Percentiles rank a stretch among this genome's conserved stretches.
phyloP scores from a whole-genome alignment of 805 yeast species.

The Ogataea methanolica region DNA sequence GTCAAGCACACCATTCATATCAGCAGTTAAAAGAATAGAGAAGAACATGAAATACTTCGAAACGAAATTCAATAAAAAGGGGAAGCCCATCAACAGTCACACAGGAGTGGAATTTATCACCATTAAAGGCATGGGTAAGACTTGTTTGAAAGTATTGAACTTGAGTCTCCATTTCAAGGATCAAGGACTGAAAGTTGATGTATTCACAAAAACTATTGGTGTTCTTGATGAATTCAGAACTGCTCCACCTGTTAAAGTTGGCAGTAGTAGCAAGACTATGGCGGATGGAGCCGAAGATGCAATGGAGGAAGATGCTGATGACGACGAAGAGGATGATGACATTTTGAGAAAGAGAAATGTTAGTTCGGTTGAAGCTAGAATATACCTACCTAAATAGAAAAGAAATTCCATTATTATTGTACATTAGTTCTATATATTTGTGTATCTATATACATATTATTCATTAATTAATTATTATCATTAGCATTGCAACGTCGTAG shows the following conservation, averaged over 20 bases:
- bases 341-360: constrained; percentile 40
- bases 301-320: constrained; percentile 18
- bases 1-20: constrained; percentile 62
- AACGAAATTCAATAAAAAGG: constrained; percentile 39
- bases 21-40: constrained; percentile 63
- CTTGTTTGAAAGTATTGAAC: constrained; percentile 59
- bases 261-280: constrained; percentile 2
- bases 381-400: constrained; percentile 22
- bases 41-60: constrained; percentile 37
- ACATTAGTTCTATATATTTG: background rate
- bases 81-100: constrained; percentile 20
- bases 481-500: too few relatives aligned
- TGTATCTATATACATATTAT: background rate
- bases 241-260: constrained; percentile 1
- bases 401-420: background rate
- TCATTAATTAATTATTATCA: too few relatives aligned
- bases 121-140: constrained; percentile 72
- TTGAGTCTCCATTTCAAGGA: constrained; percentile 58
- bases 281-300: constrained; percentile 1
- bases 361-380: constrained; percentile 41
- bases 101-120: constrained; percentile 39
- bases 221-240: constrained; percentile 65
- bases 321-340: constrained; percentile 29
- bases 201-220: constrained; percentile 58
- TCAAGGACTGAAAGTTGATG: constrained; percentile 47